Base-by-base conservation (phyloP, 441 rosid genomes). In the Brassica balearica region DNA sequence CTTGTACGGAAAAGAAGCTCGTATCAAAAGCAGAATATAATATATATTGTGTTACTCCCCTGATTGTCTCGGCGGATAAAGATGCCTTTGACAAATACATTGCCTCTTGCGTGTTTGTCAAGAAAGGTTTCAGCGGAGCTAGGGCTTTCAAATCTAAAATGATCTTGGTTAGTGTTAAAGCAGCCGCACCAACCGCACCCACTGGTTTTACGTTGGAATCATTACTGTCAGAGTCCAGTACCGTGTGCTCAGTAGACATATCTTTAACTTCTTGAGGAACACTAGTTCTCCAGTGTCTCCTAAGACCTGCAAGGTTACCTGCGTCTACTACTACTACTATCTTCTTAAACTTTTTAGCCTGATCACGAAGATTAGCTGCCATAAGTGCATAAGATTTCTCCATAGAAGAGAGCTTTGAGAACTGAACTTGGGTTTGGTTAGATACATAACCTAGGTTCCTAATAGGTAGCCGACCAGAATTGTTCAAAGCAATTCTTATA, bases 301-400 rank as follows among this genome's bases (percentile, higher is more conserved):
- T 46, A 46, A 46, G 53, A 46, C 53, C 56, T 48, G 17, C 7
- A 5, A 48, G 56, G 56, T 48, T n/a, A n/a, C 56, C 17, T 48
- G 56, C 56, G 17, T 48, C 56, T 48, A 48, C 56, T 48, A 48
- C 56, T 12, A 7, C 80, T 80, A 82, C 56, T 48, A 48, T 48
- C 15, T 48, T 48, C 56, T 48, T 48, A 48, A 48, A 48, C 2
- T 48, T 48, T 48, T 48, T 48, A 80, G 88, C 86, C 82, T 86
- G 96, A 81, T 84, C 83, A 68, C 85, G 91, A 85, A 94, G 95
- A 79, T 89, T 85, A 69, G 88, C 88, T 10, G 93, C 95, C 81
- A 91, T 85, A 27, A 94, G 86, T 36, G 87, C 93, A 62, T 87
- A 81, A 27, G 97, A 86, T 85, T 91, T 92, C 12, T 91, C 94